These are phyloP conservation scores for Yamadazyma sp. DNA, from an alignment of 805 yeast genomes.

Conservation along the genomic window DNA sequence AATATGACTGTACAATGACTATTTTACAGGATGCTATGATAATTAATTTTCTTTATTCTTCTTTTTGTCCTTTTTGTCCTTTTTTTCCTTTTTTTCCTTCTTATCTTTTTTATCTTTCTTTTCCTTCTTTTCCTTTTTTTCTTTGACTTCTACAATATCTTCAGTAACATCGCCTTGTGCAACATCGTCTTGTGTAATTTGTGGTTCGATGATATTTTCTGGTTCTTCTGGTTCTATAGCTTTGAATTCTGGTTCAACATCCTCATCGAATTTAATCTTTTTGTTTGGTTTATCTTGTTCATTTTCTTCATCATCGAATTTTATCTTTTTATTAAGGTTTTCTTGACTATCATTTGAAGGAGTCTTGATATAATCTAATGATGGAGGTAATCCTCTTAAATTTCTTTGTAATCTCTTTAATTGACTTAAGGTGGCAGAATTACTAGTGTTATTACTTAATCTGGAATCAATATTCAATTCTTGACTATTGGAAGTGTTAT, in stretches of 20 bases:
- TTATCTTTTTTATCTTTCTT: constrained; percentile 20
- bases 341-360: not conserved
- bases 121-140: constrained; percentile 21
- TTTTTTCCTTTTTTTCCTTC: constrained; percentile 20
- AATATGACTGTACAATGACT: too few species aligned
- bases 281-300: constrained; percentile 17
- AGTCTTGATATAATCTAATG: constrained; percentile 9
- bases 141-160: not conserved
- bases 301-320: constrained; percentile 24
- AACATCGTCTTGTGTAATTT: constrained; percentile 14
- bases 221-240: constrained; percentile 17
- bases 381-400: constrained; percentile 76
- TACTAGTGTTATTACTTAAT: constrained; percentile 28
- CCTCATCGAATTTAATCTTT: constrained; percentile 28
- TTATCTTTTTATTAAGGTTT: constrained; percentile 19
- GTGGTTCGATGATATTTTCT: constrained; percentile 1
- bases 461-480: constrained; percentile 29
- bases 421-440: constrained; percentile 52
- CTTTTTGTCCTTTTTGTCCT: constrained; percentile 9
- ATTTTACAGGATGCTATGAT: not conserved
- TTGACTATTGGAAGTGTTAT: constrained; percentile 16
- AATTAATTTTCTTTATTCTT: not conserved
- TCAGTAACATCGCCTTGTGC: not conserved
- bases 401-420: constrained; percentile 73
- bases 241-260: constrained; percentile 17